Conservation (phyloP, 768 basidiomycete species). For the Chlorophyllum brunneum region DNA sequence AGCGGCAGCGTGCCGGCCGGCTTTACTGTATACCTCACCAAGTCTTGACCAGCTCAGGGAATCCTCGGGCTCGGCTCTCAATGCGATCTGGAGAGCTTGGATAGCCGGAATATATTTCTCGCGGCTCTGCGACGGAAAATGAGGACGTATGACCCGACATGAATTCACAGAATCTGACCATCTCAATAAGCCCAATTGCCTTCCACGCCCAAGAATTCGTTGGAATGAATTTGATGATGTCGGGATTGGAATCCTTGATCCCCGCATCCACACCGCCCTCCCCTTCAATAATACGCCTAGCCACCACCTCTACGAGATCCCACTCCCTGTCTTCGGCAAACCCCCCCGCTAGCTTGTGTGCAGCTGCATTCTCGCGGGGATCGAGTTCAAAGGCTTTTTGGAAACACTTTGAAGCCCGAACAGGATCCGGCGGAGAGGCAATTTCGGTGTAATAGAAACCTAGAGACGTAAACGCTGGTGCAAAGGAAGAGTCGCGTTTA, state of each 20-base stretch:
- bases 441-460: conserved; percentile 84
- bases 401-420: conserved; percentile 90
- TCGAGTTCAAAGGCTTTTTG: conserved; percentile 98
- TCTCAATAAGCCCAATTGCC: conserved; percentile 85
- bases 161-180: conserved; percentile 48
- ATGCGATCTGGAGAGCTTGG: conserved; percentile 80
- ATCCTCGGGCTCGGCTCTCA: conserved; percentile 77
- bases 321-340: conserved; percentile 94
- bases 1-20: conserved; percentile 86
- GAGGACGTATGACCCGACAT: neutral
- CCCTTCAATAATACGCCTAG: conserved; percentile 87
- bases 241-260: conserved; percentile 31
- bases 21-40: conserved; percentile 86
- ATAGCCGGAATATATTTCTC: conserved; percentile 72
- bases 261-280: conserved; percentile 75
- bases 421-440: conserved; percentile 69
- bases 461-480: conserved; percentile 91
- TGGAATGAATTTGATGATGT: conserved; percentile 53
- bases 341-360: conserved; percentile 75
- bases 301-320: conserved; percentile 95
- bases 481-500: conserved; percentile 70
- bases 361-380: conserved; percentile 82
- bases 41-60: conserved; percentile 84
- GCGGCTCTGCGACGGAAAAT: conserved; percentile 43
- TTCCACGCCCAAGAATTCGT: conserved; percentile 98